Base-by-base conservation (phyloP, 768 basidiomycete genomes). In the Boletus tomentosulus region DNA sequence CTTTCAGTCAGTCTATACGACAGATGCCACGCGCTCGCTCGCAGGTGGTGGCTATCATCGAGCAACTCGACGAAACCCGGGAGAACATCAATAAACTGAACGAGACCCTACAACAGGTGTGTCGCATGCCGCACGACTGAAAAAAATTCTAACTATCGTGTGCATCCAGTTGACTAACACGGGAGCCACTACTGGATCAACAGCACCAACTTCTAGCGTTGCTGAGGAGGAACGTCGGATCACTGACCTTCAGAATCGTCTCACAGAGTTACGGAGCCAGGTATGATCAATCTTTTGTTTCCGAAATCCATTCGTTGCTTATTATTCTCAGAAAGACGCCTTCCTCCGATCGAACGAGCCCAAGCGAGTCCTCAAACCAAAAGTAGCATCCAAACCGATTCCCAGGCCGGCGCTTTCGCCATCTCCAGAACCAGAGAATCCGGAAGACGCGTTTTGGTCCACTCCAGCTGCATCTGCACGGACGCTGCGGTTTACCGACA, bases 381-480 rank as follows among this genome's bases (percentile, higher is more conserved):
- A 54, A 34, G 16, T 45, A 30, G 13, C 37, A 34, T 13, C 57
- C 16, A 61, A 60, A 33, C 49, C 49, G 27, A 34, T 50, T 41
- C 27, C 42, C 6, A 63, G 61, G 62, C 54, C 42, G 19, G 49
- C 55, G 30, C 16, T 56, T n/a, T 53, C 62, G 24, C 64, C 57
- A 45, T 56, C 62, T 44, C 62, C 57, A 48, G 58, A 62, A 46
- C 61, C 61, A 46, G 73, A 68, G 62, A 73, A 55, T 10, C 72
- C 78, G 27, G 85, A 86, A 63, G 78, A 82, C 35, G 75, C 74
- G 39, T 84, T 86, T 62, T 87, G 85, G 84, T 78, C 75, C 30
- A 84, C 85, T 1, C 83, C 85, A 7, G 72, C 68, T 34, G 77
- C 77, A 3, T 62, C 69, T 4, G 78, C 76, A 13, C 83, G 84